These are phyloP conservation scores for Raphanus raphanistrum DNA, from an alignment of 345 rosid genomes.

Conservation along the genomic window DNA sequence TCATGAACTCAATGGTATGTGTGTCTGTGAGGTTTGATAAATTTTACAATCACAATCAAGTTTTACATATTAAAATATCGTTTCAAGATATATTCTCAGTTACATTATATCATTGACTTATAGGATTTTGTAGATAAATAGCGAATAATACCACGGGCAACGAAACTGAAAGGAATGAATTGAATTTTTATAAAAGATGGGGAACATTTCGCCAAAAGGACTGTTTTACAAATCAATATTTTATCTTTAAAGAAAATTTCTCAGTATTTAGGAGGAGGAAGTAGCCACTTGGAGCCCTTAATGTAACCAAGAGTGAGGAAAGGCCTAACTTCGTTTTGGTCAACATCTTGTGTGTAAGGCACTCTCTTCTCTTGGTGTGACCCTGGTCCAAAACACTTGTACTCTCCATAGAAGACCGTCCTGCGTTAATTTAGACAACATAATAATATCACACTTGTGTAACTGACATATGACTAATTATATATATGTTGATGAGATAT, in stretches of 20 bases:
- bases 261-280: conserved; percentile 40
- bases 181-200: not conserved
- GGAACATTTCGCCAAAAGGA: not conserved
- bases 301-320: conserved; percentile 39
- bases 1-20: not conserved
- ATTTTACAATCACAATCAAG: not conserved
- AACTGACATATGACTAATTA: not conserved
- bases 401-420: conserved; percentile 52
- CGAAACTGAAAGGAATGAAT: not conserved
- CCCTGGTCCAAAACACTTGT: conserved; percentile 55
- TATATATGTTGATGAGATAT: not conserved
- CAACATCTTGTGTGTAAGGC: conserved; percentile 42
- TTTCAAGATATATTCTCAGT: not conserved
- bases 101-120: not conserved
- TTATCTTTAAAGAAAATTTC: not conserved
- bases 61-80: not conserved
- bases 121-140: not conserved
- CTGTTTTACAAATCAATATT: not conserved
- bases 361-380: conserved; percentile 34
- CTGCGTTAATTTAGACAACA: conserved; percentile 31
- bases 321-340: conserved; percentile 24
- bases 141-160: not conserved
- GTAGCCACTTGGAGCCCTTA: conserved; percentile 38
- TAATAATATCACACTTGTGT: not conserved
- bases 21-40: not conserved